These are phyloP conservation scores for Nicotiana tomentosiformis DNA, from an alignment of 257 asterid genomes.

Conservation along the genomic window DNA sequence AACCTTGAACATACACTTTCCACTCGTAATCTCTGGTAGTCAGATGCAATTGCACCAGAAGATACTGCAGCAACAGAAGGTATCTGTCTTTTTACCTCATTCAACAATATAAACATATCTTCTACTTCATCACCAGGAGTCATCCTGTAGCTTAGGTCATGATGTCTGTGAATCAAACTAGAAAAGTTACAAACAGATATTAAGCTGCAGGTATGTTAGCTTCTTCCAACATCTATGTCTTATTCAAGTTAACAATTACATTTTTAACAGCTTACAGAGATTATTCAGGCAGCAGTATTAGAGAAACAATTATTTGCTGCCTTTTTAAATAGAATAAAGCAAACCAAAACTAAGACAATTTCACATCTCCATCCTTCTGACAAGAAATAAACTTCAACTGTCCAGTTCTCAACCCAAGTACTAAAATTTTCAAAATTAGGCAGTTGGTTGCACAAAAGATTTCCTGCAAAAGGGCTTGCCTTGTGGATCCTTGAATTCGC, in stretches of 20 bases:
- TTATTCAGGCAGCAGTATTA: neutral
- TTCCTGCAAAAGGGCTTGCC: slow-evolving; percentile 43
- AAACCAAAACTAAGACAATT: neutral
- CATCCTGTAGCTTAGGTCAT: slow-evolving; percentile 67
- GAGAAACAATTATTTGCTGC: neutral
- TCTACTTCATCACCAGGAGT: slow-evolving; percentile 99
- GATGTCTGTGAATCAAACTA: slow-evolving; percentile 47
- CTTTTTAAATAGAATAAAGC: neutral
- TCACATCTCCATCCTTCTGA: neutral
- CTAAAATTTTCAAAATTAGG: neutral
- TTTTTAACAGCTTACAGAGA: neutral
- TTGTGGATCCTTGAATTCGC: slow-evolving; percentile 86
- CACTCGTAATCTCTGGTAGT: slow-evolving; percentile 90
- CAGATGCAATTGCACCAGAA: slow-evolving; percentile 98
- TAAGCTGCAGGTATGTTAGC: neutral
- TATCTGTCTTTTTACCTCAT: slow-evolving; percentile 75
- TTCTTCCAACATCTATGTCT: neutral
- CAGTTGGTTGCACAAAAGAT: slow-evolving; percentile 3
- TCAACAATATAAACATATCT: slow-evolving; percentile 81
- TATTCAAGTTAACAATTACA: slow-evolving; percentile 2
- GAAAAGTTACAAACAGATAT: neutral
- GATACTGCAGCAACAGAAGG: slow-evolving; percentile 83
- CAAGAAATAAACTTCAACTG: neutral
- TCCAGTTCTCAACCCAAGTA: neutral
- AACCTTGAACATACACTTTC: slow-evolving; percentile 93